phyloP scores from a whole-genome alignment of 257 asterid genomes.

The Linderniella brevidens region DNA sequence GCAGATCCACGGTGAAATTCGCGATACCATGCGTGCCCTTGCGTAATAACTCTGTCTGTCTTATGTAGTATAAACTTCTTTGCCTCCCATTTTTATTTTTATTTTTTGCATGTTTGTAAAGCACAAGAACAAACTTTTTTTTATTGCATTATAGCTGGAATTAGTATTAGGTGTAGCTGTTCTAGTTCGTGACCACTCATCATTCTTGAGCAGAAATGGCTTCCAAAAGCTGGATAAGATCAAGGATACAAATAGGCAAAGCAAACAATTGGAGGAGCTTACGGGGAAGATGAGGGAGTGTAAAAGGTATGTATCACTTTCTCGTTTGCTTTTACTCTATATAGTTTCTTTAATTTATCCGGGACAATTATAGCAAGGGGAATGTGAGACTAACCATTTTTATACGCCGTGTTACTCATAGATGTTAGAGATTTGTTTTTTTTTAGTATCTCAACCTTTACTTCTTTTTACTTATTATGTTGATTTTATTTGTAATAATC shows the following conservation, averaged over 20 bases:
- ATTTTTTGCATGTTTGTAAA: too few relatives aligned
- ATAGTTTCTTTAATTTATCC: too few relatives aligned
- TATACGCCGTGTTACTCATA: too few relatives aligned
- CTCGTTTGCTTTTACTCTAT: too few relatives aligned
- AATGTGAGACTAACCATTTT: too few relatives aligned
- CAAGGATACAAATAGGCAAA: constrained; percentile 61
- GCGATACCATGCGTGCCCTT: constrained; percentile 52
- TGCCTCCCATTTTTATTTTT: not conserved
- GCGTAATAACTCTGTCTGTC: constrained; percentile 23
- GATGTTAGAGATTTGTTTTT: not conserved
- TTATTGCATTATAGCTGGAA: not conserved
- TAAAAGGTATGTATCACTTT: constrained; percentile 23
- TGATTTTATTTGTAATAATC: not conserved
- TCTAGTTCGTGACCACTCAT: not conserved
- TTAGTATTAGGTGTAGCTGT: not conserved
- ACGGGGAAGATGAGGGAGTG: constrained; percentile 68
- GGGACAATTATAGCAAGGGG: too few relatives aligned
- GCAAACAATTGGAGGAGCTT: constrained; percentile 63
- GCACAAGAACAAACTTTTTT: too few relatives aligned
- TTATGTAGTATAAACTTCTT: not conserved
- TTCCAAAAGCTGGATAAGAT: constrained; percentile 68
- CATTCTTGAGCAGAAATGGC: constrained; percentile 36
- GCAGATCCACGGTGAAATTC: constrained; percentile 76
- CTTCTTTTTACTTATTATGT: not conserved
- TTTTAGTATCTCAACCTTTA: not conserved